Evolutionary conservation across 2,329 filamentous ascomycete genomes (phyloP).

Genomic region (Trematosphaeria pertusa): DNA sequence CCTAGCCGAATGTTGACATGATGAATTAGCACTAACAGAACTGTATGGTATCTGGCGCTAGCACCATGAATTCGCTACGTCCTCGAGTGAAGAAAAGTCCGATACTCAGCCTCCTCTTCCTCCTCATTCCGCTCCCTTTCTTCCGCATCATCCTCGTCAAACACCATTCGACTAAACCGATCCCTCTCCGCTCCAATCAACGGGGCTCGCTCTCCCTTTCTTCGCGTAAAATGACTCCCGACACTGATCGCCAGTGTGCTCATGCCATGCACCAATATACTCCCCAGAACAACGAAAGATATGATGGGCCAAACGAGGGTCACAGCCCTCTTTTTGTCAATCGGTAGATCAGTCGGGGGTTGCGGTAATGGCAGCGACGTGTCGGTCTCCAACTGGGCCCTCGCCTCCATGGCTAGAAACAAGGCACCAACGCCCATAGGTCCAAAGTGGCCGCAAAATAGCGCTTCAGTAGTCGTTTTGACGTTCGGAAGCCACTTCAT

Average conservation of each 20-base stretch:
- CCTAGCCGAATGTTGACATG: no score
- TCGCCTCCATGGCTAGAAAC: conserved; percentile 64
- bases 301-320: conserved; percentile 62
- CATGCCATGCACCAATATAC: conserved; percentile 62
- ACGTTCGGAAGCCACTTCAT: conserved; percentile 55
- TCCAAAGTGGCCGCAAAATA: conserved; percentile 65
- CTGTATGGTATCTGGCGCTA: no score
- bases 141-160: conserved; percentile 45
- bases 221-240: conserved; percentile 54
- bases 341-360: conserved; percentile 48
- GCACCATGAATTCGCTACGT: no score
- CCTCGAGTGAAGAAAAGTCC: not conserved
- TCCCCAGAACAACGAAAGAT: conserved; percentile 62
- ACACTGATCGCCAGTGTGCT: conserved; percentile 60
- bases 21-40: no score
- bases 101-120: conserved; percentile 15
- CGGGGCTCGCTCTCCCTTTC: conserved; percentile 57
- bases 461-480: conserved; percentile 58
- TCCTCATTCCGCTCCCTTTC: conserved; percentile 31
- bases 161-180: conserved; percentile 58
- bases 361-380: conserved; percentile 53
- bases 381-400: conserved; percentile 60
- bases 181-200: conserved; percentile 59
- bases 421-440: conserved; percentile 65
- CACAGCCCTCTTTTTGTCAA: conserved; percentile 48